These are phyloP conservation scores for Stephania japonica DNA, from an alignment of 164 flowering plant genomes.

Conservation along the genomic window DNA sequence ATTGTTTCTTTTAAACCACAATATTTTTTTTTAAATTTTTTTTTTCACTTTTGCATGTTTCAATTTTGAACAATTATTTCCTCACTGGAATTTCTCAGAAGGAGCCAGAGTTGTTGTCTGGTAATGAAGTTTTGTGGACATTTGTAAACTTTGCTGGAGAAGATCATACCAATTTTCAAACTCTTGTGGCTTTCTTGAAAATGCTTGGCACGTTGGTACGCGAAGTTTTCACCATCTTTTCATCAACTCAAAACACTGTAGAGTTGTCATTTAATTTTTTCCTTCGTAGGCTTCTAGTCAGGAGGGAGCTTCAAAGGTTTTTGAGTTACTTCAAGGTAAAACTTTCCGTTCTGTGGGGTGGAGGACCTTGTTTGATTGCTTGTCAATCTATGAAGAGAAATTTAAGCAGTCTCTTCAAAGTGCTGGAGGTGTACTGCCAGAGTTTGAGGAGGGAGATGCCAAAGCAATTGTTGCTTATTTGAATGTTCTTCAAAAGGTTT, in stretches of 20 bases:
- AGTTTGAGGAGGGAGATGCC: conserved; percentile 97
- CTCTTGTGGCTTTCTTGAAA: conserved; percentile 89
- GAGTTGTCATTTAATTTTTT: conserved; percentile 1
- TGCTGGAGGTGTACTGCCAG: conserved; percentile 72
- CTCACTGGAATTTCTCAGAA: conserved; percentile 41
- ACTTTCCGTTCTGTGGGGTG: conserved; percentile 85
- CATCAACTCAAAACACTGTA: background rate
- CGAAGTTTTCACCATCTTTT: conserved; percentile 2
- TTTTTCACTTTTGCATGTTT: background rate
- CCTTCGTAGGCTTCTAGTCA: conserved; percentile 69
- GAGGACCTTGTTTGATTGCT: conserved; percentile 87
- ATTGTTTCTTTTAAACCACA: too few relatives aligned
- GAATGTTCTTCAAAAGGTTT: conserved; percentile 86
- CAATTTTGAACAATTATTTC: background rate
- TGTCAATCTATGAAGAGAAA: conserved; percentile 82
- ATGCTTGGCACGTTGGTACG: conserved; percentile 91
- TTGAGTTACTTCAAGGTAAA: conserved; percentile 86
- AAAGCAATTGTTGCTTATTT: conserved; percentile 95
- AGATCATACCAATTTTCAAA: conserved; percentile 85
- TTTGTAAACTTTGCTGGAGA: conserved; percentile 96
- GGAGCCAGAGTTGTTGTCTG: conserved; percentile 85
- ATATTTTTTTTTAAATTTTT: background rate
- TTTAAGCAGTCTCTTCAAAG: conserved; percentile 77
- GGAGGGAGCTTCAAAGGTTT: conserved; percentile 88
- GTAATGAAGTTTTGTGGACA: conserved; percentile 95